A percentile compares a stretch with the other conserved stretches of the same genome.
These are phyloP conservation scores for Scheffersomyces amazonensis DNA, from an alignment of 805 yeast species.

Conservation along the genomic window DNA sequence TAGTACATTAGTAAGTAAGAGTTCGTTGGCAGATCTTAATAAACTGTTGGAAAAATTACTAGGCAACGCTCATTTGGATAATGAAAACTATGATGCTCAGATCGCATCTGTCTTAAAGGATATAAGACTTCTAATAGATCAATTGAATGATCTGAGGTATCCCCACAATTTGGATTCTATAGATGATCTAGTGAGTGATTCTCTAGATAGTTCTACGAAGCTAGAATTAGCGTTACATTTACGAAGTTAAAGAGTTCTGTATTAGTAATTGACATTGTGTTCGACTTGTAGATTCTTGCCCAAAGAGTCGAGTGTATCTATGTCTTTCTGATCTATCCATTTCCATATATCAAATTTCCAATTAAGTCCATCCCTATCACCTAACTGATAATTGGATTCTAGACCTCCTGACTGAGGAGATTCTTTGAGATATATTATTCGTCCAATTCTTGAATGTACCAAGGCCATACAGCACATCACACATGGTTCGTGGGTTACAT, in stretches of 20 bases:
- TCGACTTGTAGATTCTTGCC: background rate
- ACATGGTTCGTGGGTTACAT: slow-evolving; percentile 94
- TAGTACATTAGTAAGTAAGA: no score
- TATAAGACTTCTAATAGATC: background rate
- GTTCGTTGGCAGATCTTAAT: no score
- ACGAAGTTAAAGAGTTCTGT: no score
- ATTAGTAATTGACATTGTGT: no score
- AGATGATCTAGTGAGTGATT: background rate
- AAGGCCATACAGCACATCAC: slow-evolving; percentile 96
- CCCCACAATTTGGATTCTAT: background rate
- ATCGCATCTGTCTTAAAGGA: background rate
- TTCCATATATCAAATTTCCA: slow-evolving; percentile 86
- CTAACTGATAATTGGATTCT: slow-evolving; percentile 71
- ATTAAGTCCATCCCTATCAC: slow-evolving; percentile 70
- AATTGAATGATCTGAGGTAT: background rate
- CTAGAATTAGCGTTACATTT: no score
- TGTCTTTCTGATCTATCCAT: slow-evolving; percentile 58
- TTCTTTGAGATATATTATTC: slow-evolving; percentile 56
- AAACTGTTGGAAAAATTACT: no score
- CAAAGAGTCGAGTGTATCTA: no score
- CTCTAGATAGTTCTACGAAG: background rate
- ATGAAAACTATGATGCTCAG: background rate
- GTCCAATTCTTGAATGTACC: slow-evolving; percentile 79
- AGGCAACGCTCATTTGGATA: no score
- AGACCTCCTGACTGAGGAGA: slow-evolving; percentile 46